A percentile compares a stretch with the other conserved stretches of the same genome.
phyloP scores from a whole-genome alignment of 768 basidiomycete species.

The Candolleomyces eurysporus region DNA sequence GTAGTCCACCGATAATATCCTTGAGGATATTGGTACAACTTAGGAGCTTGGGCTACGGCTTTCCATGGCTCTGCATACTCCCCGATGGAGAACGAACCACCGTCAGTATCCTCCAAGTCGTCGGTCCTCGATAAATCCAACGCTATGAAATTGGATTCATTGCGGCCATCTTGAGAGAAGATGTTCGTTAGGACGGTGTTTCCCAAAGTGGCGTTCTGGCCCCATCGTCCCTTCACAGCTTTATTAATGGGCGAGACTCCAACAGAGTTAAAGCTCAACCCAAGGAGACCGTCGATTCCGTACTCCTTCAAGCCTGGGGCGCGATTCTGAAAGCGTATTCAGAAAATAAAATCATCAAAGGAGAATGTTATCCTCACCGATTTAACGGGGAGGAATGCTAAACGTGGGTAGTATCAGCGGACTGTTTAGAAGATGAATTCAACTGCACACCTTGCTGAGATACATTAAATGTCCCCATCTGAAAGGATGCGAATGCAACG shows the following conservation, averaged over 20 bases:
- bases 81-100: conserved; percentile 39
- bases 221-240: conserved; percentile 20
- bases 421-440: background rate
- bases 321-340: background rate
- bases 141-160: conserved; percentile 37
- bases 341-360: background rate
- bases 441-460: conserved; percentile 16
- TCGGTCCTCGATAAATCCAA: conserved; percentile 40
- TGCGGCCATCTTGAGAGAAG: conserved; percentile 29
- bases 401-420: background rate
- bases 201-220: conserved; percentile 27
- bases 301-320: conserved; percentile 3
- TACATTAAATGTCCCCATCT: conserved; percentile 28
- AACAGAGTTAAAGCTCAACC: conserved; percentile 30
- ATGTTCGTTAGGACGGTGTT: conserved; percentile 38
- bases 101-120: conserved; percentile 34
- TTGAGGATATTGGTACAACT: conserved; percentile 31
- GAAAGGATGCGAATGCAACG: conserved; percentile 28
- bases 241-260: conserved; percentile 27
- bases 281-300: conserved; percentile 33
- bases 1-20: conserved; percentile 40
- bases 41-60: conserved; percentile 26
- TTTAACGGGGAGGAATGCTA: conserved; percentile 5
- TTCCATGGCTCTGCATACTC: conserved; percentile 36
- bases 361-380: background rate